Conservation (phyloP, 179 eudicot genomes). For the Silene noctiflora region DNA sequence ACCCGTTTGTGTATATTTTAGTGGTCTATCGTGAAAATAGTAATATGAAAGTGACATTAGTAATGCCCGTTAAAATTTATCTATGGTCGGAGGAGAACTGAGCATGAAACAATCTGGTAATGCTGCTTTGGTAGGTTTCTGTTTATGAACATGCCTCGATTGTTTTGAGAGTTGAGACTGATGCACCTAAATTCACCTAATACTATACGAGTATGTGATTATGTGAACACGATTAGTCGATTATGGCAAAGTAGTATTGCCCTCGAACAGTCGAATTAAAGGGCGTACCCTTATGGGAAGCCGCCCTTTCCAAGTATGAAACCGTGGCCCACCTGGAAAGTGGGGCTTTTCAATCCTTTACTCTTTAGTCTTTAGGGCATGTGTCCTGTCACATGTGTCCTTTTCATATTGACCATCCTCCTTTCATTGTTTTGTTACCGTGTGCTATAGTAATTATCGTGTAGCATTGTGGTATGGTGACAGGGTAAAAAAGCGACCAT, state of each 20-base stretch:
- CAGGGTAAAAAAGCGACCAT: too few species aligned
- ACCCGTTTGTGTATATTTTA: too few species aligned
- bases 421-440: neutral
- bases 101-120: neutral
- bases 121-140: neutral
- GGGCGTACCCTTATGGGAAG: constrained; percentile 21
- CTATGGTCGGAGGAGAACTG: too few species aligned
- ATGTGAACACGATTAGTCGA: constrained; percentile 13
- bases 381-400: constrained; percentile 28
- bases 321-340: constrained; percentile 30
- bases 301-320: constrained; percentile 22
- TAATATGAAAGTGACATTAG: too few species aligned
- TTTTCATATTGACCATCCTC: constrained; percentile 14
- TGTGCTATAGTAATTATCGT: neutral
- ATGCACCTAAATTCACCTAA: neutral
- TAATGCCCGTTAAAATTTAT: too few species aligned
- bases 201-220: neutral
- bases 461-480: too few species aligned
- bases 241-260: constrained; percentile 1
- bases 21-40: too few species aligned
- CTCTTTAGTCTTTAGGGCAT: constrained; percentile 20
- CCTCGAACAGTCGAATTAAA: constrained; percentile 12
- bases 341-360: constrained; percentile 4
- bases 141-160: neutral
- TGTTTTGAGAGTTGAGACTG: too few species aligned